Evolutionary conservation across 257 asterid species (phyloP).

Genomic region (Jasminum sambac): DNA sequence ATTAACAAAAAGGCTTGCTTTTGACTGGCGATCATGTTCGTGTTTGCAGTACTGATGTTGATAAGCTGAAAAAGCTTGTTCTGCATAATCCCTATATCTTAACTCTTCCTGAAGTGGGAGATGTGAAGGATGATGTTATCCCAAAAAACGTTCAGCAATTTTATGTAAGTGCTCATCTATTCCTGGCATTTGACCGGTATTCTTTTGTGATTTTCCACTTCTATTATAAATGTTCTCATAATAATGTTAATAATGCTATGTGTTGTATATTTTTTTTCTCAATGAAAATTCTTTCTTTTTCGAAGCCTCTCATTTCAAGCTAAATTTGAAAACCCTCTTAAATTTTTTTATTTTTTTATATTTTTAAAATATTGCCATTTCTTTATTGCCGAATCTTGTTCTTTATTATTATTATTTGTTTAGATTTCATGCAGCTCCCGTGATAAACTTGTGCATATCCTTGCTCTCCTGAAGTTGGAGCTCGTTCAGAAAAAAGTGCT

Average conservation of each 20-base stretch:
- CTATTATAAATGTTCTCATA: neutral
- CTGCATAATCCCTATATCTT: conserved; percentile 88
- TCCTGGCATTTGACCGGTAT: neutral
- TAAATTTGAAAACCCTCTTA: conserved; percentile 5
- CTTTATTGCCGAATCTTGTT: conserved; percentile 8
- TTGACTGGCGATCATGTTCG: conserved; percentile 27
- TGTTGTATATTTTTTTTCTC: conserved; percentile 2
- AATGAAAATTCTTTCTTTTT: neutral
- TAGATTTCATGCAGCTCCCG: conserved; percentile 77
- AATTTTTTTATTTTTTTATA: conserved; percentile 10
- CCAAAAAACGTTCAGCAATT: conserved; percentile 91
- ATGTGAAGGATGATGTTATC: conserved; percentile 75
- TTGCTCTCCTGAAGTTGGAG: conserved; percentile 83
- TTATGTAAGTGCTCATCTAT: conserved; percentile 55
- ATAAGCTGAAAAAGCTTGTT: conserved; percentile 87
- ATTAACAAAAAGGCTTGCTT: neutral
- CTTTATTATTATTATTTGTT: conserved; percentile 27
- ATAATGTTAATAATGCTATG: neutral
- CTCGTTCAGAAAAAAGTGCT: conserved; percentile 86
- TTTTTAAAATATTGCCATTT: neutral
- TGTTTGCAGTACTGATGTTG: conserved; percentile 79
- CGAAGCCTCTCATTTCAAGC: neutral
- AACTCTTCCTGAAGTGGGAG: conserved; percentile 83
- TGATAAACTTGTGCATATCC: conserved; percentile 83
- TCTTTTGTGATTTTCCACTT: neutral